phyloP scores from a whole-genome alignment of 805 yeast genomes.

The Yamadazyma takamatsuzukensis region DNA sequence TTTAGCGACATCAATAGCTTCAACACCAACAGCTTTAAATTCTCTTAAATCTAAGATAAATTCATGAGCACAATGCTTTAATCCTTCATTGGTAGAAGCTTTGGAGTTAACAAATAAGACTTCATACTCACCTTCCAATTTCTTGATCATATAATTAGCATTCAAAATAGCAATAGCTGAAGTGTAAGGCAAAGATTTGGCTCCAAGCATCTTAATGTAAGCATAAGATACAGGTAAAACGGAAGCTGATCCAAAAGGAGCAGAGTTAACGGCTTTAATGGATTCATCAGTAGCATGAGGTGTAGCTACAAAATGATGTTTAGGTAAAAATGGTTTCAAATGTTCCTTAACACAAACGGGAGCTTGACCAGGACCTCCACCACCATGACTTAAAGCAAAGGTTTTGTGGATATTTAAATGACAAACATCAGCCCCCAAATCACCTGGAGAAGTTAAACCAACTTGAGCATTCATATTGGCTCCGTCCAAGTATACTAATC shows the following conservation, averaged over 20 bases:
- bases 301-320: conserved; percentile 59
- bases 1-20: conserved; percentile 95
- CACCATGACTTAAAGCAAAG: conserved; percentile 97
- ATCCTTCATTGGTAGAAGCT: conserved; percentile 33
- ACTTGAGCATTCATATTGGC: conserved; percentile 99
- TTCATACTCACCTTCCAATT: conserved; percentile 65
- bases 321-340: conserved; percentile 77
- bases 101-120: conserved; percentile 66
- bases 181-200: conserved; percentile 76
- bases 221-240: conserved; percentile 92
- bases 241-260: conserved; percentile 94
- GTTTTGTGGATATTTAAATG: conserved; percentile 96
- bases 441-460: conserved; percentile 96
- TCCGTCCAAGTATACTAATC: conserved; percentile 96
- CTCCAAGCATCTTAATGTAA: conserved; percentile 92
- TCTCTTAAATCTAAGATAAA: conserved; percentile 89
- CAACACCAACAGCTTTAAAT: conserved; percentile 74
- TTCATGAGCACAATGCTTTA: conserved; percentile 91
- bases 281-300: conserved; percentile 46
- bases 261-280: conserved; percentile 80
- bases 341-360: conserved; percentile 91
- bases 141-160: conserved; percentile 91
- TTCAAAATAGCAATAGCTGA: conserved; percentile 88
- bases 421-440: conserved; percentile 96
- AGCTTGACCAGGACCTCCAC: conserved; percentile 99